These are phyloP conservation scores for Calonectria ilicicola DNA, from an alignment of 2,329 filamentous ascomycete genomes.

Conservation along the genomic window DNA sequence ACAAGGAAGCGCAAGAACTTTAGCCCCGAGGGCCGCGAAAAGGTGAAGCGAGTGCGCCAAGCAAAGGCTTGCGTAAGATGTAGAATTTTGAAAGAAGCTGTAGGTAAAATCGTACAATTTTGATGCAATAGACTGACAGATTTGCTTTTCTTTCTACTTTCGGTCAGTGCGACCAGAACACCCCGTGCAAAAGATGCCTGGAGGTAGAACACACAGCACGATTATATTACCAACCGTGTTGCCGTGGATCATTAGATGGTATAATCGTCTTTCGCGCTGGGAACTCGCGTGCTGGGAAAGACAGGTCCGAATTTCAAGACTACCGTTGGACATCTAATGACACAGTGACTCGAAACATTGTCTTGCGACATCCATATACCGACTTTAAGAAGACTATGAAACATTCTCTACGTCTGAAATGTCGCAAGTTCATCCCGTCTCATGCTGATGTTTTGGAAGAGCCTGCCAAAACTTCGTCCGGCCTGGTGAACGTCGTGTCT, in stretches of 20 bases:
- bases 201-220: neutral
- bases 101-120: neutral
- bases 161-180: neutral
- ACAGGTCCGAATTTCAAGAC: neutral
- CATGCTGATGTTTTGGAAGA: neutral
- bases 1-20: neutral
- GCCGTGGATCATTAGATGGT: neutral
- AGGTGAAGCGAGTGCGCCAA: neutral
- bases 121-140: neutral
- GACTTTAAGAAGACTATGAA: neutral
- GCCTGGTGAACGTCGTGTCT: neutral
- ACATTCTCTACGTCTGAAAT: neutral
- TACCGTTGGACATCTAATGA: neutral
- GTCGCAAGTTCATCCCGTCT: neutral
- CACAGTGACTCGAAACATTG: neutral
- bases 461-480: neutral
- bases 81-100: neutral
- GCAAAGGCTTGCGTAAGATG: neutral
- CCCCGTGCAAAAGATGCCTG: neutral
- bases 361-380: neutral
- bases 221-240: neutral
- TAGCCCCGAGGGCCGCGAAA: neutral
- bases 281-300: neutral
- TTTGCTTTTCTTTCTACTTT: neutral
- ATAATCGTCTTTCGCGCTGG: neutral